Conservation (phyloP, 1,284 basidiomycete species). For the Ceratobasidium sp. region DNA sequence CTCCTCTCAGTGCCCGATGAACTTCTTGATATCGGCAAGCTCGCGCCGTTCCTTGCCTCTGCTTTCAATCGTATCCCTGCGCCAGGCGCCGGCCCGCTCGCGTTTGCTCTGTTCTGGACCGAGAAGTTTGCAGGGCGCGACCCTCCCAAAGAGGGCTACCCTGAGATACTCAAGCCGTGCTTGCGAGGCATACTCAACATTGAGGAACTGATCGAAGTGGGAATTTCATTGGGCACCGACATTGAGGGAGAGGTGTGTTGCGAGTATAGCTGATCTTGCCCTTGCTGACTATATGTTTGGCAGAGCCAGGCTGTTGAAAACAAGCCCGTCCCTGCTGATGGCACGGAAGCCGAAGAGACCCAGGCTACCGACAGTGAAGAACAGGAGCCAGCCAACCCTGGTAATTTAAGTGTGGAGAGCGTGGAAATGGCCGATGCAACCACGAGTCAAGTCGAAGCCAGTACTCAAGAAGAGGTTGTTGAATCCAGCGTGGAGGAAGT, state of each 20-base stretch:
- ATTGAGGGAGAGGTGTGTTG: constrained; percentile 22
- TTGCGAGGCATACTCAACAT: constrained; percentile 19
- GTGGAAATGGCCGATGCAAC: not conserved
- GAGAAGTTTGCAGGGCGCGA: constrained; percentile 20
- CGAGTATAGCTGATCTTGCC: not conserved
- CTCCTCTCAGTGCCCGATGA: constrained; percentile 11
- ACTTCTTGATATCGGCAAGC: constrained; percentile 29
- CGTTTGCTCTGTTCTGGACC: constrained; percentile 32
- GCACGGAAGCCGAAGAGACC: not conserved
- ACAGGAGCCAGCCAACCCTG: not conserved
- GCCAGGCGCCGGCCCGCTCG: constrained; percentile 33
- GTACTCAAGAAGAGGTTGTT: constrained; percentile 4
- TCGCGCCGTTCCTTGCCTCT: constrained; percentile 37
- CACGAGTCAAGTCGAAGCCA: not conserved
- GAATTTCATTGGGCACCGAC: constrained; percentile 27
- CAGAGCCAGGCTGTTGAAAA: constrained; percentile 3
- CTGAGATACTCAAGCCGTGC: constrained; percentile 27
- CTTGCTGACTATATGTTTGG: not conserved
- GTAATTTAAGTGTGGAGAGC: not conserved
- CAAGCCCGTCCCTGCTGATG: constrained; percentile 1
- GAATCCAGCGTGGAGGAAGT: constrained; percentile 25
- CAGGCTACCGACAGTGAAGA: not conserved
- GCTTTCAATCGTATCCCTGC: constrained; percentile 35
- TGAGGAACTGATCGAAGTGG: constrained; percentile 16
- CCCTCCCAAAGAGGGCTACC: constrained; percentile 3